Percentiles rank a stretch among this genome's conserved stretches.
Conservation (phyloP, 2,329 filamentous ascomycete species). For the Orbilia oligospora region DNA sequence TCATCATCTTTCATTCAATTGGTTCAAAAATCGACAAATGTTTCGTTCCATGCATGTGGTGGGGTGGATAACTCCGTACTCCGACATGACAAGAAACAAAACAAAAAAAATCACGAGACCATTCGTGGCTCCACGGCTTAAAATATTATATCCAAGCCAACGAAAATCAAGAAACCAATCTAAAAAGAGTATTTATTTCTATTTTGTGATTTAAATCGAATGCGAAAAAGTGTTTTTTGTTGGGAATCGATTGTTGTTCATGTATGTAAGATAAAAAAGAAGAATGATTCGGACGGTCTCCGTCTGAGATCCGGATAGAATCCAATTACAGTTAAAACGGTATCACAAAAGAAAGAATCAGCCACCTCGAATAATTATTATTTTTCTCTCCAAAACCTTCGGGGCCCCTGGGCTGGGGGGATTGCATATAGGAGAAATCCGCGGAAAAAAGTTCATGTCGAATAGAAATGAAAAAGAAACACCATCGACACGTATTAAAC, state of each 20-base stretch:
- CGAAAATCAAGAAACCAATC: neutral
- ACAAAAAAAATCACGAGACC: constrained; percentile 2
- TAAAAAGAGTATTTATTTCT: neutral
- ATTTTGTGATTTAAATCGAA: neutral
- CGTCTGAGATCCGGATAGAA: constrained; percentile 7
- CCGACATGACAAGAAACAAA: neutral
- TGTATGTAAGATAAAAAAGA: no score
- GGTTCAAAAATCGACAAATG: neutral
- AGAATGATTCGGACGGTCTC: neutral
- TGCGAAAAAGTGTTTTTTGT: neutral
- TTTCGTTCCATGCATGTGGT: neutral
- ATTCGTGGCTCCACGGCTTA: neutral
- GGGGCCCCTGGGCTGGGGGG: neutral
- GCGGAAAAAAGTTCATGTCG: neutral
- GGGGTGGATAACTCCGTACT: constrained; percentile 7
- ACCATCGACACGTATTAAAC: constrained; percentile 12
- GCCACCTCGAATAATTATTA: neutral
- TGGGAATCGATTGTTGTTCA: neutral
- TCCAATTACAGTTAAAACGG: neutral
- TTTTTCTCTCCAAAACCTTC: neutral
- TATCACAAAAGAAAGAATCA: neutral
- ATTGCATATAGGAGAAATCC: neutral
- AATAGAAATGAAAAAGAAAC: constrained; percentile 4
- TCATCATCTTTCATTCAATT: neutral
- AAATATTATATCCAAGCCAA: neutral